A percentile compares a stretch with the other conserved stretches of the same genome.
phyloP scores from a whole-genome alignment of 495 filamentous ascomycete genomes.

The Tuber magnatum region DNA sequence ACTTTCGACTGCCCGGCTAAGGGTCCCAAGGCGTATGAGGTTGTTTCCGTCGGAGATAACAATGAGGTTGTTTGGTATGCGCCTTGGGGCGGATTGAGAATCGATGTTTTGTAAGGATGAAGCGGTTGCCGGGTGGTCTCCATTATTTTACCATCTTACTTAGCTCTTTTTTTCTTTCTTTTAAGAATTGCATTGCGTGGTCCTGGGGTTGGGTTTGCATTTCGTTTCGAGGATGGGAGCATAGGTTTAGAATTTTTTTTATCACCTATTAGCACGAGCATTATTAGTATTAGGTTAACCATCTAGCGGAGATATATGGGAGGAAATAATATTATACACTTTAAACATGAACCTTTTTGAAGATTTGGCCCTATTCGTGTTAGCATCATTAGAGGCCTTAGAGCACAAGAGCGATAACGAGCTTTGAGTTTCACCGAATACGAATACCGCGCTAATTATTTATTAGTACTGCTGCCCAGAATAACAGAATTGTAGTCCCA shows the following conservation, averaged over 20 bases:
- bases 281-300: neutral
- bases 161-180: neutral
- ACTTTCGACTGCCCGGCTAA: no score
- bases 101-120: neutral
- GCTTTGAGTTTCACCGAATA: no score
- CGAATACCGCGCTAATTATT: neutral
- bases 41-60: neutral
- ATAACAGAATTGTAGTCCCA: neutral
- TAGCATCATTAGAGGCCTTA: neutral
- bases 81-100: neutral
- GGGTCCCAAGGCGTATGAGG: neutral
- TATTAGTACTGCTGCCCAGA: neutral
- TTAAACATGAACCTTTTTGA: neutral
- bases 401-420: no score
- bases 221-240: neutral
- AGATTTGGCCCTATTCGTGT: neutral
- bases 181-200: neutral
- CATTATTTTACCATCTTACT: no score
- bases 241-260: neutral
- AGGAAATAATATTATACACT: neutral
- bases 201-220: neutral
- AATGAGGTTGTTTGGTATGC: neutral
- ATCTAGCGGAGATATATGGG: neutral
- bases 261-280: neutral
- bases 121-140: no score